Evolutionary conservation across 495 filamentous ascomycete species (phyloP), one percentile per base, ranked within the genome.

Genomic region (Talaromyces adpressus): DNA sequence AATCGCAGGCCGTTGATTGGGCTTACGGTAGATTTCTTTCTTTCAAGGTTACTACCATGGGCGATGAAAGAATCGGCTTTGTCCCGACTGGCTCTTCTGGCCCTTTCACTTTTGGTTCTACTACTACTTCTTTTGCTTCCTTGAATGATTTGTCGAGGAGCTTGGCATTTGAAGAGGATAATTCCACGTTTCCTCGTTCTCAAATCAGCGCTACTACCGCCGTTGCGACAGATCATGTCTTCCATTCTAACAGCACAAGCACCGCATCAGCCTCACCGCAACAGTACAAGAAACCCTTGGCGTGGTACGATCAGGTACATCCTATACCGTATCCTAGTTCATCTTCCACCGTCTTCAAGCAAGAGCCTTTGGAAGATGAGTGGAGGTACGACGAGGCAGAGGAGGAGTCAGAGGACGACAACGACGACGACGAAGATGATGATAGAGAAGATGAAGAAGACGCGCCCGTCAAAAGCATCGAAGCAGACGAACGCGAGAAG

Each of bases 401-500:
- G 18, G 56, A 63, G 3, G 53, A 27, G 8, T n/a, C 23, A 8
- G 53, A 27, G 3, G 27, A 57, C 7, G 53, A 36, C 56, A 16
- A 18, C 29, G 56, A 58, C 12, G 2, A 32, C 4, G 45, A 51
- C 16, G 22, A 56, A 5, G 23, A 34, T 30, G 16, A 22, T 30
- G 59, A 47, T 27, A 4, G 6, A 3, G 32, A n/a, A 45, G 25
- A 61, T 0, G 25, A 52, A 7, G 52, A 64, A 14, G 45, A 64
- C 2, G 29, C 4, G 14, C 51, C 51, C 51, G 51, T 29, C 4
- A 25, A 58, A 20, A 18, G 9, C 18, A 11, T 20, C 56, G 56
- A 58, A 20, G 14, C 30, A 29, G 45, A 51, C 11, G 22, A 36
- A 16, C 77, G 75, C 6, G 60, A 68, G 3, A 81, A 73, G 72